Evolutionary conservation across 2,329 filamentous ascomycete genomes (phyloP).

Genomic region (Paraphaeosphaeria minitans): DNA sequence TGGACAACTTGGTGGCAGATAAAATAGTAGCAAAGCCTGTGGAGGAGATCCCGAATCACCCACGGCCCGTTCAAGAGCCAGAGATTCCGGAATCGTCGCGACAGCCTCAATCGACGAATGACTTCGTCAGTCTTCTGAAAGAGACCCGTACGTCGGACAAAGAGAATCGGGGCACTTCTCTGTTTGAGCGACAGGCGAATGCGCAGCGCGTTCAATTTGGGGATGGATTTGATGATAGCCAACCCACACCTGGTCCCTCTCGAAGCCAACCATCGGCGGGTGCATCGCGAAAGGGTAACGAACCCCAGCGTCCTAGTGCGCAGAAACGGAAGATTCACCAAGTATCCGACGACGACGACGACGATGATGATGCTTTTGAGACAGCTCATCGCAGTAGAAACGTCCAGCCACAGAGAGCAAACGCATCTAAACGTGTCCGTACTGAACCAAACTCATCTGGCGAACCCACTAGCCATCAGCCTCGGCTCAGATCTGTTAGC

Average conservation of each 20-base stretch:
- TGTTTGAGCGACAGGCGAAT: conserved; percentile 49
- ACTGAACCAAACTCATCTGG: conserved; percentile 28
- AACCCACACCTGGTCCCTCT: conserved; percentile 30
- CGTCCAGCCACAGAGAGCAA: conserved; percentile 42
- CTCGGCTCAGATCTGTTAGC: conserved; percentile 9
- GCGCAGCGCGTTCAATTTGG: conserved; percentile 48
- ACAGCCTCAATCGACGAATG: conserved; percentile 30
- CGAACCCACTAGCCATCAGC: conserved; percentile 39
- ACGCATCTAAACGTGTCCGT: conserved; percentile 36
- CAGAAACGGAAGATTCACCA: conserved; percentile 24
- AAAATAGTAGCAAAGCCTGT: neutral
- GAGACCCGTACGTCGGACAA: conserved; percentile 30
- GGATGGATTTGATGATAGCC: conserved; percentile 41
- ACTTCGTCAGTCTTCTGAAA: conserved; percentile 27
- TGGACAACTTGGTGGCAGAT: conserved; percentile 17
- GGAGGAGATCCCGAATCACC: neutral
- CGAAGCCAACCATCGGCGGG: conserved; percentile 29
- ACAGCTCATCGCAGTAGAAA: conserved; percentile 42
- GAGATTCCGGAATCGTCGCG: conserved; percentile 5
- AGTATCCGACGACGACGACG: conserved; percentile 46
- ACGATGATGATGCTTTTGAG: conserved; percentile 53
- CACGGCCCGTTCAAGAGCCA: neutral
- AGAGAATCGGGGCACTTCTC: conserved; percentile 40
- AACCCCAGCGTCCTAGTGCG: conserved; percentile 32
- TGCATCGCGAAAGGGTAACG: conserved; percentile 31